Conservation (phyloP, 805 yeast genomes). For the Yamadazyma olivae region DNA sequence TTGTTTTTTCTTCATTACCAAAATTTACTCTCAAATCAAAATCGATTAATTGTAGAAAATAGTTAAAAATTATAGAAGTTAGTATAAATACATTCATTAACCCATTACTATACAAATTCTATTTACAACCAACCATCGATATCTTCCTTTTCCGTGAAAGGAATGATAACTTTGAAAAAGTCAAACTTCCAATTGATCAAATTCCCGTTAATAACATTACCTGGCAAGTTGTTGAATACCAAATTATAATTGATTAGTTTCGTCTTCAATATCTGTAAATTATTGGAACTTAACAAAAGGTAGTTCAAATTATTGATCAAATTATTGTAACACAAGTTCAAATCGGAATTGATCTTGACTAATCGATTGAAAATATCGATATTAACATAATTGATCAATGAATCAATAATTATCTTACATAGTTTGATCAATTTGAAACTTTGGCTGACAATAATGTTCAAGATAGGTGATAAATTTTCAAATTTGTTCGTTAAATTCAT, state of each 20-base stretch:
- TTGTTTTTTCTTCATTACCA: slow-evolving; percentile 69
- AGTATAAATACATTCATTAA: background rate
- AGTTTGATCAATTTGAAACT: slow-evolving; percentile 32
- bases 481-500: slow-evolving; percentile 14
- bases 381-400: slow-evolving; percentile 13
- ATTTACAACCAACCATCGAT: slow-evolving; percentile 34
- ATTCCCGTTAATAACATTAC: slow-evolving; percentile 3
- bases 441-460: slow-evolving; percentile 33
- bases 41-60: slow-evolving; percentile 47
- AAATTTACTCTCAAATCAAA: slow-evolving; percentile 80
- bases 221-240: slow-evolving; percentile 17
- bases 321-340: slow-evolving; percentile 31
- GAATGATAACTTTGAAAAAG: slow-evolving; percentile 8
- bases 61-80: background rate
- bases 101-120: background rate
- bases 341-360: slow-evolving; percentile 34
- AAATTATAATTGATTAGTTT: slow-evolving; percentile 25
- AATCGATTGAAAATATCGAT: slow-evolving; percentile 27
- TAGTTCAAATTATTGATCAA: slow-evolving; percentile 13
- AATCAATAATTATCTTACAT: slow-evolving; percentile 33
- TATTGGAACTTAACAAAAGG: slow-evolving; percentile 21
- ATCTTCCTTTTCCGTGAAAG: slow-evolving; percentile 28
- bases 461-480: slow-evolving; percentile 21
- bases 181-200: slow-evolving; percentile 17
- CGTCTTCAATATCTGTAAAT: slow-evolving; percentile 19